Conservation (phyloP, 2,329 filamentous ascomycete genomes). For the Hypoxylon sp. region DNA sequence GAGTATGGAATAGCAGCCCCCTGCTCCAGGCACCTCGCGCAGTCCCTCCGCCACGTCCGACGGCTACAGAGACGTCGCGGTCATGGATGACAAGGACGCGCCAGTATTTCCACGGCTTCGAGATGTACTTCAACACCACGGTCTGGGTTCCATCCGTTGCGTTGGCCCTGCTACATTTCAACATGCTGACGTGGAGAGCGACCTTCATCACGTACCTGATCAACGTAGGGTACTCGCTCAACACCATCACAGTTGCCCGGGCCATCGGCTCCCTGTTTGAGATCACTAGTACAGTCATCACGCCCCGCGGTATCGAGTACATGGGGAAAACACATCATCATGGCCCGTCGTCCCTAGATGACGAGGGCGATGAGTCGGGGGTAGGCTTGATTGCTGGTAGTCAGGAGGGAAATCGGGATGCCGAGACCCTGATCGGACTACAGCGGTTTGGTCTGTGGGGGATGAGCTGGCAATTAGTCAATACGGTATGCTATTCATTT, state of each 20-base stretch:
- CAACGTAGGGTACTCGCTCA: slow-evolving; percentile 63
- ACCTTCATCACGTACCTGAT: slow-evolving; percentile 71
- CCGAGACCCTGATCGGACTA: slow-evolving; percentile 53
- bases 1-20: slow-evolving; percentile 57
- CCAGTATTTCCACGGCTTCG: slow-evolving; percentile 53
- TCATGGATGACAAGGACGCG: slow-evolving; percentile 37
- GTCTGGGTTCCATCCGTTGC: slow-evolving; percentile 64
- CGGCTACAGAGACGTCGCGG: slow-evolving; percentile 3
- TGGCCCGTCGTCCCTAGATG: slow-evolving; percentile 29
- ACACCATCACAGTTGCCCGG: slow-evolving; percentile 63
- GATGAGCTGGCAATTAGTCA: slow-evolving; percentile 58
- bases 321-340: slow-evolving; percentile 52
- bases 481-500: slow-evolving; percentile 53
- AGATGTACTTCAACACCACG: slow-evolving; percentile 56
- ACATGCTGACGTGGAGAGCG: slow-evolving; percentile 67
- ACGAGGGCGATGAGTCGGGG: slow-evolving; percentile 49
- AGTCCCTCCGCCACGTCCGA: slow-evolving; percentile 20
- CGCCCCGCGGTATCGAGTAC: slow-evolving; percentile 63
- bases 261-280: slow-evolving; percentile 66
- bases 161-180: slow-evolving; percentile 67
- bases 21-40: slow-evolving; percentile 54
- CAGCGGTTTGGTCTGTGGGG: slow-evolving; percentile 61
- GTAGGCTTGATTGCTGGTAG: slow-evolving; percentile 34
- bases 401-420: slow-evolving; percentile 36
- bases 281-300: slow-evolving; percentile 67